Base-by-base conservation (phyloP, 805 yeast species). In the Yarrowia divulgata region DNA sequence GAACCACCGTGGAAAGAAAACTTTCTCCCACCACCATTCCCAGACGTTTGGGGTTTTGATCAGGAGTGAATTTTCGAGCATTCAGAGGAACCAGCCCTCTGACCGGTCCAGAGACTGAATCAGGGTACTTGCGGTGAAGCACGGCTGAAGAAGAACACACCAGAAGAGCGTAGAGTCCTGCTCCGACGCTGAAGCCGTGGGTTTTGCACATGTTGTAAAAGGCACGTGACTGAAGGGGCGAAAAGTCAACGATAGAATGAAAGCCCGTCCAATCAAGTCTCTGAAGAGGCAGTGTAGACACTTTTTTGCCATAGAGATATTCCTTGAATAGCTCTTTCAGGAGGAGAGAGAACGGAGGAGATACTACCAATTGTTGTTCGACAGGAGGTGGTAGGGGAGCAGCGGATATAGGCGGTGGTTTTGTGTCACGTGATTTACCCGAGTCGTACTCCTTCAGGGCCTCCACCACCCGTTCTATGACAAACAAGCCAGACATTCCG, bases 401-500 rank as follows among this genome's bases (percentile, higher is more conserved):
- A 12, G 40, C 12, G 14, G 55, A 50, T 32, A 9, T 18, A 1
- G 43, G 18, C 18, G 12, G 8, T 4, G 40, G 40, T 50, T 0
- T 23, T 16, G n/a, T 9, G 14, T 34, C 43, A 13, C 43, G 42
- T 14, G 42, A 37, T 4, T 37, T 23, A 23, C 29, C 29, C 29
- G 29, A 2, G 29, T 23, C 32, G 19, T 14, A 37, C 10, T 19
- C 43, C n/a, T 18, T 6, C 8, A 54, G 34, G 9, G 35, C 45
- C 7, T 39, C 12, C 3, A 45, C 66, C 12, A 58, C 66, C 2
- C 16, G 35, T 10, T 43, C 50, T 7, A 58, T 58, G 0, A n/a
- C 66, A 32, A 43, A 34, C 8, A 70, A 48, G 1, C 76, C 75
- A 1, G 73, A 70, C 62, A 69, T 71, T n/a, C 75, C 76, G 49